A percentile compares a stretch with the other conserved stretches of the same genome.
Conservation (phyloP, 1,139 yeast genomes). For the Hyphopichia burtonii region DNA sequence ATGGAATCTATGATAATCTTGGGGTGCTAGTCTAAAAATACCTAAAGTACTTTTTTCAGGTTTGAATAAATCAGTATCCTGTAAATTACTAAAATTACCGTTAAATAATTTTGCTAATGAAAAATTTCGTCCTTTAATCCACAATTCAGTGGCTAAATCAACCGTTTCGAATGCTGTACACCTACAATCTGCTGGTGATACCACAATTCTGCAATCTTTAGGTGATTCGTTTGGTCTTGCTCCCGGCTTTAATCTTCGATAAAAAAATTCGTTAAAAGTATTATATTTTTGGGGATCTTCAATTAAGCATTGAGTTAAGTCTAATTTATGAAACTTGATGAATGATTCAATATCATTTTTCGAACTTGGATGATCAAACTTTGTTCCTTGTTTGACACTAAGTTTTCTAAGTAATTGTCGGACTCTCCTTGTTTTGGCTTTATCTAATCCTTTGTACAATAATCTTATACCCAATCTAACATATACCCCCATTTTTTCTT, state of each 20-base stretch:
- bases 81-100: conserved; percentile 52
- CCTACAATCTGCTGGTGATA: conserved; percentile 89
- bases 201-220: conserved; percentile 46
- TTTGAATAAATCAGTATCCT: conserved; percentile 37
- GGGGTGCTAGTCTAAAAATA: conserved; percentile 90
- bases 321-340: conserved; percentile 75
- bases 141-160: conserved; percentile 65
- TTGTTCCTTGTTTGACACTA: conserved; percentile 79
- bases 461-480: conserved; percentile 85
- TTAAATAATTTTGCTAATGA: conserved; percentile 64
- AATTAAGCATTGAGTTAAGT: conserved; percentile 64
- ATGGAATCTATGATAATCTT: conserved; percentile 94
- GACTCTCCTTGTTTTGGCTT: conserved; percentile 55
- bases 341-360: conserved; percentile 70
- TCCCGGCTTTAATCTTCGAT: conserved; percentile 68
- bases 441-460: conserved; percentile 70
- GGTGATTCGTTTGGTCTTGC: conserved; percentile 70
- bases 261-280: conserved; percentile 88
- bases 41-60: conserved; percentile 59
- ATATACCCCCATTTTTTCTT: conserved; percentile 89
- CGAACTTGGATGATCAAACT: conserved; percentile 73
- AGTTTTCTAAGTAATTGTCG: conserved; percentile 58
- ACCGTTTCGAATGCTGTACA: conserved; percentile 69
- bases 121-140: conserved; percentile 90
- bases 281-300: conserved; percentile 50